Evolutionary conservation across 179 eudicot genomes (phyloP).

Genomic region (Carnegiea gigantea): DNA sequence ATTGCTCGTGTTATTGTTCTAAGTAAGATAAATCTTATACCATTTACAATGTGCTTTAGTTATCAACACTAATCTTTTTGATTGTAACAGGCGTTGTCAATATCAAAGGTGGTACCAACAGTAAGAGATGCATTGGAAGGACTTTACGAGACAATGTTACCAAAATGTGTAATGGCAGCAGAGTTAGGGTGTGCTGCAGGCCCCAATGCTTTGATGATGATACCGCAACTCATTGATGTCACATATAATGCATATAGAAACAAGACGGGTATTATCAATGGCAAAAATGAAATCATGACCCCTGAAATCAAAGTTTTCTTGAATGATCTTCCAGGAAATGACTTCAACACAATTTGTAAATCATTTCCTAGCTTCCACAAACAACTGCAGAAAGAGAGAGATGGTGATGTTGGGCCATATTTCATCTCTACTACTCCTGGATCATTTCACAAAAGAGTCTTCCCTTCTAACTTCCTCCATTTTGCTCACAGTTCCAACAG

Average conservation of each 20-base stretch:
- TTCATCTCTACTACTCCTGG: slow-evolving; percentile 28
- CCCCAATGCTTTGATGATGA: slow-evolving; percentile 23
- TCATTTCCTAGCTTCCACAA: slow-evolving; percentile 18
- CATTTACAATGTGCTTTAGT: too few species aligned
- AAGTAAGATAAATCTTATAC: too few species aligned
- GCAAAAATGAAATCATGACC: background rate
- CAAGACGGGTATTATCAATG: background rate
- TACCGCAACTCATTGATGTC: slow-evolving; percentile 23
- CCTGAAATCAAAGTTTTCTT: slow-evolving; percentile 28
- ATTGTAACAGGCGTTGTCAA: slow-evolving; percentile 18
- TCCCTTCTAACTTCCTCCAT: slow-evolving; percentile 24
- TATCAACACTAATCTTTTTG: too few species aligned
- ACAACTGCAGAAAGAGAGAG: slow-evolving; percentile 14
- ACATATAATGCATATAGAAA: slow-evolving; percentile 20
- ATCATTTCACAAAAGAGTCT: slow-evolving; percentile 17
- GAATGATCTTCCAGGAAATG: slow-evolving; percentile 28
- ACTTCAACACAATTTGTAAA: slow-evolving; percentile 23
- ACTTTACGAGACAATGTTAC: slow-evolving; percentile 19
- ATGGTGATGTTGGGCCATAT: slow-evolving; percentile 17
- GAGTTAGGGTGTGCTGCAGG: slow-evolving; percentile 31
- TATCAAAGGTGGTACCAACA: slow-evolving; percentile 22
- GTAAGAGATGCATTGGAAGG: slow-evolving; percentile 23
- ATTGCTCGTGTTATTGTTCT: too few species aligned
- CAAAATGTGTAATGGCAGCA: slow-evolving; percentile 23
- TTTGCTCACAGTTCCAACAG: slow-evolving; percentile 23